Evolutionary conservation across 1,139 yeast species (phyloP).

Genomic region (Pichia sp.): DNA sequence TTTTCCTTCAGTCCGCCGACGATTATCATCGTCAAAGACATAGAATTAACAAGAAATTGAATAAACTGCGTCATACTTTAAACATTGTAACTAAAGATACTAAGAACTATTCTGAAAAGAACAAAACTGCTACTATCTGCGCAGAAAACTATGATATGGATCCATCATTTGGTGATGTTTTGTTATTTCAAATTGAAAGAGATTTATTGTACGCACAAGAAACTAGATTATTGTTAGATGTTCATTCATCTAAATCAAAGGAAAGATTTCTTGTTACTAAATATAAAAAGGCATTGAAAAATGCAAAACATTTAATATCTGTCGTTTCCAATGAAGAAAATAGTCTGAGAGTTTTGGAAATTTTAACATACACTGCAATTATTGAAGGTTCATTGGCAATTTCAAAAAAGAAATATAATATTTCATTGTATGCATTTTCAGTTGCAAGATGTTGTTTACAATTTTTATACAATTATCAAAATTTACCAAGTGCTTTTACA

Average conservation of each 20-base stretch:
- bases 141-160: slow-evolving; percentile 44
- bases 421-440: slow-evolving; percentile 48
- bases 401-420: slow-evolving; percentile 52
- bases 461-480: slow-evolving; percentile 34
- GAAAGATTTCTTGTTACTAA: slow-evolving; percentile 56
- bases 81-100: slow-evolving; percentile 54
- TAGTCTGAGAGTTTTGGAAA: slow-evolving; percentile 42
- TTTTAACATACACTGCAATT: slow-evolving; percentile 54
- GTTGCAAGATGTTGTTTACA: slow-evolving; percentile 59
- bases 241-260: slow-evolving; percentile 44
- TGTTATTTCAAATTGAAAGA: slow-evolving; percentile 58
- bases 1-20: slow-evolving; percentile 33
- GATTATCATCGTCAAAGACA: slow-evolving; percentile 48
- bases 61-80: slow-evolving; percentile 52
- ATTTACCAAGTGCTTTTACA: slow-evolving; percentile 13
- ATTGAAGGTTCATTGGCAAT: slow-evolving; percentile 55
- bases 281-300: slow-evolving; percentile 55
- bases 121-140: slow-evolving; percentile 39
- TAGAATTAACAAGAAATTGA: slow-evolving; percentile 41
- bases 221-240: slow-evolving; percentile 51
- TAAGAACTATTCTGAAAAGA: slow-evolving; percentile 44
- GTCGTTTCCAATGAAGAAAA: slow-evolving; percentile 33
- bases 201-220: slow-evolving; percentile 66
- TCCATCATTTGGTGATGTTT: slow-evolving; percentile 41
- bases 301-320: slow-evolving; percentile 40